Conservation (phyloP, 306 rosid genomes). For the Begonia loranthoides region DNA sequence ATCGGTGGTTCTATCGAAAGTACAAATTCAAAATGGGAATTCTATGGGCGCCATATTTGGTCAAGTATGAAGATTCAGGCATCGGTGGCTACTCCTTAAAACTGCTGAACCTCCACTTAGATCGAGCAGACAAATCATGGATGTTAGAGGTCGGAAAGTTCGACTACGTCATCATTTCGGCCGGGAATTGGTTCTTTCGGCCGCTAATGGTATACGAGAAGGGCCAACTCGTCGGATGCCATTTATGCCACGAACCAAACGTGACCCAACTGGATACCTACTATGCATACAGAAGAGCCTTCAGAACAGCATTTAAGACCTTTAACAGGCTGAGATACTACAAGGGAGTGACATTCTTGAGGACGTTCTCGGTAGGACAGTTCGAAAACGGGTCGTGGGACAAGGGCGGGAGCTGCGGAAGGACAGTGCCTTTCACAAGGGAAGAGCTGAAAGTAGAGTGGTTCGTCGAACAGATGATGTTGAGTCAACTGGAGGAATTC, state of each 20-base stretch:
- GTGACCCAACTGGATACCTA: conserved; percentile 26
- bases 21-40: conserved; percentile 61
- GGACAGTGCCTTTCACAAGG: conserved; percentile 46
- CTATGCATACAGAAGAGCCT: conserved; percentile 47
- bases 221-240: conserved; percentile 42
- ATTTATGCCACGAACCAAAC: conserved; percentile 31
- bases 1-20: conserved; percentile 32
- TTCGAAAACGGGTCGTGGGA: conserved; percentile 85
- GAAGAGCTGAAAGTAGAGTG: conserved; percentile 28
- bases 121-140: conserved; percentile 58
- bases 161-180: conserved; percentile 74
- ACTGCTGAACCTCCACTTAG: conserved; percentile 53
- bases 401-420: conserved; percentile 69
- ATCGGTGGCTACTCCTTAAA: conserved; percentile 25
- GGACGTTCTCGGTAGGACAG: conserved; percentile 85
- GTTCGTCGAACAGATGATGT: conserved; percentile 26
- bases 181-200: conserved; percentile 90
- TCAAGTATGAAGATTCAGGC: conserved; percentile 36
- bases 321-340: conserved; percentile 23
- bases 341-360: conserved; percentile 55
- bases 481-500: conserved; percentile 33
- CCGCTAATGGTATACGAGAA: conserved; percentile 42
- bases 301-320: conserved; percentile 40
- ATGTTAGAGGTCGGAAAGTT: conserved; percentile 24
- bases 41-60: conserved; percentile 75